Evolutionary conservation across 2,329 filamentous ascomycete genomes (phyloP), one percentile per base, ranked within the genome.

Genomic region (Aureobasidium sp.): DNA sequence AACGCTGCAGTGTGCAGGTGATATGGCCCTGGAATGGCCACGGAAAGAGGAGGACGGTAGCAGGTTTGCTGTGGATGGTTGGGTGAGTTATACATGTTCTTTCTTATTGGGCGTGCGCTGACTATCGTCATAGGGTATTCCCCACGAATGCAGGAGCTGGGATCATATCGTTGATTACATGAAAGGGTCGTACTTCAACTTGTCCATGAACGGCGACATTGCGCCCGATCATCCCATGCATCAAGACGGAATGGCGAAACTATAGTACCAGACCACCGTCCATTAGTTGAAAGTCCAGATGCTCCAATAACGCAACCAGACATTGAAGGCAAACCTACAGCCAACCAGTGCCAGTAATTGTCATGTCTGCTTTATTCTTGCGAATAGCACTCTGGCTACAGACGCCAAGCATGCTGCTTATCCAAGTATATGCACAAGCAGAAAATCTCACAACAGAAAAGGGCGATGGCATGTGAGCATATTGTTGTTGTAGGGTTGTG

Each of bases 51-150:
- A 69, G 32, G 52, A 63, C 20, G 52, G 61, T 9, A 66, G 66
- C 27, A 68, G 69, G 43, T 69, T 71, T 65, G 68, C 71, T n/a
- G 70, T 73, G 9, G 71, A 73, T 67, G 71, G 71, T 9, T 73
- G 70, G 71, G 69, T 57, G 20, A 57, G 39, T 36, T 10, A 1
- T 26, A 29, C 39, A 7, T n/a, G 6, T 1, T 7, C n/a, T 46
- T 17, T 44, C 1, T 5, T 10, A 24, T 10, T 3, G 6, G 3
- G 8, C 10, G 20, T 34, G 5, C 15, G n/a, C 53, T 57, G 15
- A 57, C 9, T 9, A 4, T 24, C 7, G 5, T 2, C 26, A 17
- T 17, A 57, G 53, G 39, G 27, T 12, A 57, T 57, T 12, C 53
- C 53, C 36, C 53, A 57, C 29, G 53, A 57, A 36, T 57, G 53